Conservation (phyloP, 805 yeast species). For the Zygoascus biomembranicola region DNA sequence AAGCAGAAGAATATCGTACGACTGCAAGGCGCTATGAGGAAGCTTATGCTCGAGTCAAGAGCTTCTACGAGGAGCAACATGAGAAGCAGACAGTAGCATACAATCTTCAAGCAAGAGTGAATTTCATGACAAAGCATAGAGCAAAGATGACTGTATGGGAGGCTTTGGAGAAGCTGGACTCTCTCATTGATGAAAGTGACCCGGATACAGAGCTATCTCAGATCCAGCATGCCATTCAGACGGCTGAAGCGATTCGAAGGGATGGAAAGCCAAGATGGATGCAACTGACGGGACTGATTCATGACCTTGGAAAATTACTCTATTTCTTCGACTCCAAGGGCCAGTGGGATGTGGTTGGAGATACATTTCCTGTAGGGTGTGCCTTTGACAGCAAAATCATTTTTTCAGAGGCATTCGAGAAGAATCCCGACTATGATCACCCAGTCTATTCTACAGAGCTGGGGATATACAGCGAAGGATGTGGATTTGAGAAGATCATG, state of each 20-base stretch:
- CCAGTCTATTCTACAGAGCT: conserved; percentile 58
- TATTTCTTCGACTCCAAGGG: conserved; percentile 66
- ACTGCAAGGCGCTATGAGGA: conserved; percentile 52
- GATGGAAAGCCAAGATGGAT: conserved; percentile 70
- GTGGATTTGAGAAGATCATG: conserved; percentile 65
- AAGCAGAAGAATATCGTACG: neutral
- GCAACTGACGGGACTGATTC: conserved; percentile 64
- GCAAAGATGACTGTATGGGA: conserved; percentile 69
- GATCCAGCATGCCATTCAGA: conserved; percentile 67
- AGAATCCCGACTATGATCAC: conserved; percentile 52
- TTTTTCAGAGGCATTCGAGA: conserved; percentile 49
- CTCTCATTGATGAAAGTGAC: conserved; percentile 60
- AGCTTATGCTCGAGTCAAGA: conserved; percentile 60
- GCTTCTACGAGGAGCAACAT: conserved; percentile 61
- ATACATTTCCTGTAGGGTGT: conserved; percentile 71
- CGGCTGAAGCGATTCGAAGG: conserved; percentile 63
- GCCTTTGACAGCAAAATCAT: conserved; percentile 51
- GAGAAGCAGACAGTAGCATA: conserved; percentile 63
- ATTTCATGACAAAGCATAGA: conserved; percentile 58
- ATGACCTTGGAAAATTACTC: conserved; percentile 62
- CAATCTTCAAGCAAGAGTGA: conserved; percentile 61
- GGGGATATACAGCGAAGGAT: conserved; percentile 55
- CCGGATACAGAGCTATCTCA: conserved; percentile 71
- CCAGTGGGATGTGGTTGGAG: conserved; percentile 78
- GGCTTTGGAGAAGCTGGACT: conserved; percentile 54